phyloP scores from a whole-genome alignment of 345 rosid genomes.

The Noccaea bulbosa region DNA sequence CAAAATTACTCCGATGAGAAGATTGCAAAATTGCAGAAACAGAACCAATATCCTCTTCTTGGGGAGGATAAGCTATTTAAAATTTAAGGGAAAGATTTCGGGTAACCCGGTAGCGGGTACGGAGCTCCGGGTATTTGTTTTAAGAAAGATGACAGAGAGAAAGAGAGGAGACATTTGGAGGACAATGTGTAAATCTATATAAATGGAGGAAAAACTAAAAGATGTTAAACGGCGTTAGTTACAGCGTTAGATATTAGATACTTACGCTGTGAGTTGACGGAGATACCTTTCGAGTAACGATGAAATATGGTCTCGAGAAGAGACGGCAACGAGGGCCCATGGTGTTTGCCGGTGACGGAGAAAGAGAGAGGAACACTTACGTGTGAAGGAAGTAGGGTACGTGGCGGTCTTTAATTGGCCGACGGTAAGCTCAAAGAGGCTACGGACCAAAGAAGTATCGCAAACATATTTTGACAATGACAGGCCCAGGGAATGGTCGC shows the following conservation, averaged over 20 bases:
- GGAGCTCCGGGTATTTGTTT: conserved; percentile 29
- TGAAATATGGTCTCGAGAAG: conserved; percentile 44
- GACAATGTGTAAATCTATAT: conserved; percentile 32
- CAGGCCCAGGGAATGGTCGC: conserved; percentile 36
- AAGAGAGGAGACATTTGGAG: conserved; percentile 23
- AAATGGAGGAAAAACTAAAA: conserved; percentile 3
- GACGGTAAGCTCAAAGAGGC: conserved; percentile 2
- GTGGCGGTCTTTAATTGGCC: conserved; percentile 24
- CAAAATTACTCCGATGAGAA: neutral
- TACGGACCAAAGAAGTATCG: conserved; percentile 24
- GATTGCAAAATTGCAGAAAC: neutral
- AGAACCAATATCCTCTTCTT: neutral
- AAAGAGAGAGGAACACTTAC: conserved; percentile 38
- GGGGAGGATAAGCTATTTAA: neutral
- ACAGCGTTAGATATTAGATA: neutral
- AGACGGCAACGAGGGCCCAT: conserved; percentile 47
- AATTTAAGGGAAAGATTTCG: neutral
- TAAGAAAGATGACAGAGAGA: conserved; percentile 26
- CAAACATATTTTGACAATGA: neutral
- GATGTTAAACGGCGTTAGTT: conserved; percentile 29
- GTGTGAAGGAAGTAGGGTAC: conserved; percentile 39
- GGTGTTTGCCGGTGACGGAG: conserved; percentile 45
- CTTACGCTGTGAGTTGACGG: conserved; percentile 42
- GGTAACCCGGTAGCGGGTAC: conserved; percentile 19
- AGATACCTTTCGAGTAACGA: conserved; percentile 35